Evolutionary conservation across 2,329 filamentous ascomycete species (phyloP).

Genomic region (Sordariomycetes sp.): DNA sequence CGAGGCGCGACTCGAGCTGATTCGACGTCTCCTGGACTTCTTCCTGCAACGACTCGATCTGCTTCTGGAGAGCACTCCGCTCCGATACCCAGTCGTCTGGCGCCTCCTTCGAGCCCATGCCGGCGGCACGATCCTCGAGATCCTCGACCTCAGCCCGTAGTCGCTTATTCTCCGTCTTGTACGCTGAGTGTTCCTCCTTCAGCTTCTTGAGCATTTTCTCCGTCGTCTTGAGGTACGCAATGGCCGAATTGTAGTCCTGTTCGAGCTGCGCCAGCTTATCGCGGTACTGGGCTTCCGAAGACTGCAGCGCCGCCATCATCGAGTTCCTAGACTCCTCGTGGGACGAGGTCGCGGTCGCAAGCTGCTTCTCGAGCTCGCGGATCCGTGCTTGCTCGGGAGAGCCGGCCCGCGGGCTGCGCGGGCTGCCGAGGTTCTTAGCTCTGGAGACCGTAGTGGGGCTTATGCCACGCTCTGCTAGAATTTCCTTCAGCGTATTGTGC

Average conservation of each 20-base stretch:
- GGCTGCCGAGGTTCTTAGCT: slow-evolving; percentile 56
- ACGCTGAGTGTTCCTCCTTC: slow-evolving; percentile 90
- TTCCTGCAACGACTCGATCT: slow-evolving; percentile 58
- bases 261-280: slow-evolving; percentile 91
- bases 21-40: slow-evolving; percentile 56
- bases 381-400: slow-evolving; percentile 74
- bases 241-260: slow-evolving; percentile 94
- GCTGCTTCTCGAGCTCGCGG: slow-evolving; percentile 78
- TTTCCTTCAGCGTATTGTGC: slow-evolving; percentile 85
- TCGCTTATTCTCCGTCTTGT: slow-evolving; percentile 76
- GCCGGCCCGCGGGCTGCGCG: slow-evolving; percentile 62
- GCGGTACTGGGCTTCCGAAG: slow-evolving; percentile 80
- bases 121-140: slow-evolving; percentile 42
- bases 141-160: slow-evolving; percentile 73
- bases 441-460: slow-evolving; percentile 59
- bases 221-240: slow-evolving; percentile 95
- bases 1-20: slow-evolving; percentile 62
- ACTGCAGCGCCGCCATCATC: slow-evolving; percentile 71
- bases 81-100: slow-evolving; percentile 65
- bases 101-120: slow-evolving; percentile 22
- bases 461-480: slow-evolving; percentile 80
- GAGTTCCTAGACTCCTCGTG: slow-evolving; percentile 77
- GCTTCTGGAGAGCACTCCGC: slow-evolving; percentile 52
- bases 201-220: slow-evolving; percentile 99
- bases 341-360: slow-evolving; percentile 63